Conservation (phyloP, 2,329 filamentous ascomycete genomes). For the Leptographium wingfieldii region DNA sequence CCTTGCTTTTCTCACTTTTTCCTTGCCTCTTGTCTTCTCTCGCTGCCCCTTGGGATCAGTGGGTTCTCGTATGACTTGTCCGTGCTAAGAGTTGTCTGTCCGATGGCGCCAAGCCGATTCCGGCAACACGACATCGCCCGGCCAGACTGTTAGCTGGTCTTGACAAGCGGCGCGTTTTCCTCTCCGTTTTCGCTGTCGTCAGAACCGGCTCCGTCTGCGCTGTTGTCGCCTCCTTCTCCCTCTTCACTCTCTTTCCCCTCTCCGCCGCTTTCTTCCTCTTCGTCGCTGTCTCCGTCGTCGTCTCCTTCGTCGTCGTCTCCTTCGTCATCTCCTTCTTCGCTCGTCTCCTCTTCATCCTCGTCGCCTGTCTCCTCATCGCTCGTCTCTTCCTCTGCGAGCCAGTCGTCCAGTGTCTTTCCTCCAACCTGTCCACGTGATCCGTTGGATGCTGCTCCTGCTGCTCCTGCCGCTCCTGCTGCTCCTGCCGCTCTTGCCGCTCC, state of each 20-base stretch:
- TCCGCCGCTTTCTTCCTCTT: conserved; percentile 59
- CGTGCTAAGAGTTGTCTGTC: neutral
- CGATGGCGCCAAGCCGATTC: neutral
- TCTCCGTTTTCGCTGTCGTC: conserved; percentile 26
- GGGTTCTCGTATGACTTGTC: neutral
- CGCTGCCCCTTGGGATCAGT: neutral
- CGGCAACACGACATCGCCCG: neutral
- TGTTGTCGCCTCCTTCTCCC: conserved; percentile 35
- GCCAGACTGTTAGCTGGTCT: neutral
- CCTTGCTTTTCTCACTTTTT: too few relatives aligned
- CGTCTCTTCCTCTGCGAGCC: conserved; percentile 61
- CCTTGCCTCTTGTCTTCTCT: too few relatives aligned
- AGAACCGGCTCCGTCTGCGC: conserved; percentile 32
- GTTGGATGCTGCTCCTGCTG: conserved; percentile 21
- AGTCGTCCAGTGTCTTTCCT: conserved; percentile 81
- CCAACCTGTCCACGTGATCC: conserved; percentile 37
- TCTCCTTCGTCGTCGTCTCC: conserved; percentile 23
- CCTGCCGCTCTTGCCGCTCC: neutral
- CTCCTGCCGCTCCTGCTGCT: conserved; percentile 11
- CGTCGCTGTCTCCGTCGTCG: conserved; percentile 35
- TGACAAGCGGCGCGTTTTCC: conserved; percentile 7
- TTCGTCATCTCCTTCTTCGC: conserved; percentile 32
- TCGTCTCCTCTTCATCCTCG: conserved; percentile 49
- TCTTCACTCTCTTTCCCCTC: conserved; percentile 43
- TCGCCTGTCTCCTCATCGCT: conserved; percentile 35